Conservation (phyloP, 768 basidiomycete species). For the Calocybe gangraenosa region DNA sequence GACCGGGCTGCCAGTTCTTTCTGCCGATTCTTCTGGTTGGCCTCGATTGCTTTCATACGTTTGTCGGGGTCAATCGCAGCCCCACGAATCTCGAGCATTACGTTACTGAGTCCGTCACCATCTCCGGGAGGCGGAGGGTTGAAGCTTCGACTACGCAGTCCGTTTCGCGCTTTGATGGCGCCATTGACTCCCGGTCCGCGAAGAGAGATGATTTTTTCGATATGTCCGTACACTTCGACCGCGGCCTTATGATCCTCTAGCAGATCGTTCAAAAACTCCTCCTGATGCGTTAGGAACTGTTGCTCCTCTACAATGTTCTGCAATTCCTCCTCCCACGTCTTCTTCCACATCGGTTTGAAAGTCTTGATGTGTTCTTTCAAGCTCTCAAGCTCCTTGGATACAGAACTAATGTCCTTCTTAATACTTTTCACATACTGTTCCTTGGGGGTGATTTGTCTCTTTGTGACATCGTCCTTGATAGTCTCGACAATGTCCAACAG, state of each 20-base stretch:
- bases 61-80: constrained; percentile 77
- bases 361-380: constrained; percentile 83
- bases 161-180: constrained; percentile 11
- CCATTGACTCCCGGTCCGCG: constrained; percentile 45
- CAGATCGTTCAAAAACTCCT: constrained; percentile 85
- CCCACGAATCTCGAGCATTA: constrained; percentile 88
- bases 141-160: constrained; percentile 43
- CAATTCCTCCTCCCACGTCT: constrained; percentile 96
- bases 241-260: constrained; percentile 93
- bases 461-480: constrained; percentile 88
- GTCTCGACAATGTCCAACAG: constrained; percentile 87
- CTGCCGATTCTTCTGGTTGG: constrained; percentile 76
- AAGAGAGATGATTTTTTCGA: constrained; percentile 82
- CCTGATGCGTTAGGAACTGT: constrained; percentile 88
- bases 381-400: constrained; percentile 66
- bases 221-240: constrained; percentile 79
- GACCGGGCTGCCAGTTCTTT: constrained; percentile 66
- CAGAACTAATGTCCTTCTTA: constrained; percentile 64
- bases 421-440: constrained; percentile 64
- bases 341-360: constrained; percentile 96
- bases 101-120: constrained; percentile 63
- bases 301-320: constrained; percentile 98
- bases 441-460: constrained; percentile 83
- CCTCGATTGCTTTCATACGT: constrained; percentile 90
- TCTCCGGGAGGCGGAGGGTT: constrained; percentile 64